Conservation (phyloP, 345 rosid genomes). For the thale cress (Arabidopsis thaliana) region DNA sequence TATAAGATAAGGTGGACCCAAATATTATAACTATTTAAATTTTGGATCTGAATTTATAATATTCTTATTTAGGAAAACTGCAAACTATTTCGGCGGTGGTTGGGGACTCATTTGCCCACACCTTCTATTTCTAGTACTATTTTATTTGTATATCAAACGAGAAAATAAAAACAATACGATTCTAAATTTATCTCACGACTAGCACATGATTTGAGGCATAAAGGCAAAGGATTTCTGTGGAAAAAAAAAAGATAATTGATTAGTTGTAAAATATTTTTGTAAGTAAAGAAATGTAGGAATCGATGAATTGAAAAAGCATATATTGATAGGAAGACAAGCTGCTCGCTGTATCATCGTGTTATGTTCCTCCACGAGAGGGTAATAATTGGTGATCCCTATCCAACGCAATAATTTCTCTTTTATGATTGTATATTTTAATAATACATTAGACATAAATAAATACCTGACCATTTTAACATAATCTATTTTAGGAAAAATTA, state of each 20-base stretch:
- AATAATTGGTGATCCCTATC: constrained; percentile 33
- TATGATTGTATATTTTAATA: no score
- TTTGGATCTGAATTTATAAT: constrained; percentile 38
- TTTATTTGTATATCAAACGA: no score
- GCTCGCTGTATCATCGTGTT: constrained; percentile 38
- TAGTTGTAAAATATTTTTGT: background rate
- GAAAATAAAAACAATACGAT: no score
- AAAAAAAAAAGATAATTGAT: background rate
- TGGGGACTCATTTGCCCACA: constrained; percentile 34
- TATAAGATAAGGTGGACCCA: constrained; percentile 42
- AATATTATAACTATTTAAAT: constrained; percentile 22
- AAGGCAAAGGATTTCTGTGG: background rate
- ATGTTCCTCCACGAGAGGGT: constrained; percentile 40
- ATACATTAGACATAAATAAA: no score
- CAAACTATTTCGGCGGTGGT: constrained; percentile 37
- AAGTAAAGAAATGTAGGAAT: background rate
- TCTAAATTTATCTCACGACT: background rate
- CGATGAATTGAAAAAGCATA: constrained; percentile 9
- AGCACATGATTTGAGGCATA: background rate
- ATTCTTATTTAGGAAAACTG: constrained; percentile 33
- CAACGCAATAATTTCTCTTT: constrained; percentile 2
- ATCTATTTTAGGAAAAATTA: no score
- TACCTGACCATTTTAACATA: no score
- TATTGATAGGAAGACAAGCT: constrained; percentile 22
- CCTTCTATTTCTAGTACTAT: background rate